phyloP scores from a whole-genome alignment of 306 rosid genomes.

The Carpinus fangiana region DNA sequence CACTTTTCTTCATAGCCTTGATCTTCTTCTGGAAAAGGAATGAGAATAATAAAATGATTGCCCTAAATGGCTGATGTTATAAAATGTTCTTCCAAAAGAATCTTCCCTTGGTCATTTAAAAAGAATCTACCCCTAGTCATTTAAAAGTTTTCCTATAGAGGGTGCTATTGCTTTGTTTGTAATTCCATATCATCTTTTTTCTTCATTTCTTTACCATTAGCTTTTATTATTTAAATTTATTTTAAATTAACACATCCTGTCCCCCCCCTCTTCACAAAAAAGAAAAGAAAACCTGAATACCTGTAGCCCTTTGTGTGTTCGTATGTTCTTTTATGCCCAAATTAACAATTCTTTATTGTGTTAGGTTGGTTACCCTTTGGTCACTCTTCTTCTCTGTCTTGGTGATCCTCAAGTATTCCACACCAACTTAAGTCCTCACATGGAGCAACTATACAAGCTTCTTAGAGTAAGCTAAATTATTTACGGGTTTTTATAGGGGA shows the following conservation, averaged over 20 bases:
- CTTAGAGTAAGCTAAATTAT: slow-evolving; percentile 68
- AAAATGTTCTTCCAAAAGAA: background rate
- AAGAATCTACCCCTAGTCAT: background rate
- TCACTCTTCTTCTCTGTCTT: slow-evolving; percentile 95
- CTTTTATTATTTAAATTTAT: background rate
- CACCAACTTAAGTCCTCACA: slow-evolving; percentile 81
- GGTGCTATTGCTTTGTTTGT: background rate
- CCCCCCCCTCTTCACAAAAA: background rate
- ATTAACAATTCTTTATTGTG: slow-evolving; percentile 11
- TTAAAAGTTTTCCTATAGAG: background rate
- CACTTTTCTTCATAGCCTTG: background rate
- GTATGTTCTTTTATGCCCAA: slow-evolving; percentile 3
- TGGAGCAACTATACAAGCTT: slow-evolving; percentile 97
- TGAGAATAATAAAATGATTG: background rate
- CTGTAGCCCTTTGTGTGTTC: background rate
- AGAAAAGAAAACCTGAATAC: background rate
- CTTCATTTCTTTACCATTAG: background rate
- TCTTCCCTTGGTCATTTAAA: background rate
- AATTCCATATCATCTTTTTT: background rate
- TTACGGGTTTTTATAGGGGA: background rate
- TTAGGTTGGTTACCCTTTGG: slow-evolving; percentile 96
- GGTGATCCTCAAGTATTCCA: slow-evolving; percentile 93
- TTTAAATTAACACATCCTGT: background rate
- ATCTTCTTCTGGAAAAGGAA: background rate
- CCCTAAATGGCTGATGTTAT: background rate